Conservation (phyloP, 345 rosid genomes). For the Arabis alpina region DNA sequence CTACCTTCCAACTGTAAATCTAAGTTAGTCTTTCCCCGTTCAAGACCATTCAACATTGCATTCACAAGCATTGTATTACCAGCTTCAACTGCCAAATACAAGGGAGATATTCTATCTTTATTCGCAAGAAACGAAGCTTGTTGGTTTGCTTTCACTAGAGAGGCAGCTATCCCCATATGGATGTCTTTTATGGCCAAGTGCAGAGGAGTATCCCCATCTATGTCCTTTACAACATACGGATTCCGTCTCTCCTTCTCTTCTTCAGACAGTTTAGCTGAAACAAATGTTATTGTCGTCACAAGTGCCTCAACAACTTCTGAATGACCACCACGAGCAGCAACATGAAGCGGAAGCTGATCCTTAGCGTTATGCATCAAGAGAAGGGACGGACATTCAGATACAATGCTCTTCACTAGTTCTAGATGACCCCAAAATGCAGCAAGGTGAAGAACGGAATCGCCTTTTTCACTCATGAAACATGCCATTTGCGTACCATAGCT, state of each 20-base stretch:
- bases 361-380: not conserved
- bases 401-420: conserved; percentile 8
- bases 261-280: not conserved
- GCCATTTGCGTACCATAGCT: not conserved
- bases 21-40: no score
- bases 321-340: conserved; percentile 9
- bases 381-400: conserved; percentile 14
- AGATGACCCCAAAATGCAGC: conserved; percentile 6
- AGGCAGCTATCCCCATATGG: not conserved
- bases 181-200: conserved; percentile 20
- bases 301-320: not conserved
- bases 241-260: not conserved
- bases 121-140: not conserved
- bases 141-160: not conserved
- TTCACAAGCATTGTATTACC: conserved; percentile 1
- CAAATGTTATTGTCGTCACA: not conserved
- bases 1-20: conserved; percentile 10
- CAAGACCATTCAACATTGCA: conserved; percentile 9
- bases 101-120: conserved; percentile 3
- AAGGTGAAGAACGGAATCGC: conserved; percentile 27
- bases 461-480: not conserved
- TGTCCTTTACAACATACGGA: not conserved
- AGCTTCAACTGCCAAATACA: conserved; percentile 27
- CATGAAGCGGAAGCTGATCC: conserved; percentile 3
- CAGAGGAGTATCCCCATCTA: conserved; percentile 38